A percentile compares a stretch with the other conserved stretches of the same genome.
Conservation (phyloP, 2,329 filamentous ascomycete species). For the Fusarium anguioides region DNA sequence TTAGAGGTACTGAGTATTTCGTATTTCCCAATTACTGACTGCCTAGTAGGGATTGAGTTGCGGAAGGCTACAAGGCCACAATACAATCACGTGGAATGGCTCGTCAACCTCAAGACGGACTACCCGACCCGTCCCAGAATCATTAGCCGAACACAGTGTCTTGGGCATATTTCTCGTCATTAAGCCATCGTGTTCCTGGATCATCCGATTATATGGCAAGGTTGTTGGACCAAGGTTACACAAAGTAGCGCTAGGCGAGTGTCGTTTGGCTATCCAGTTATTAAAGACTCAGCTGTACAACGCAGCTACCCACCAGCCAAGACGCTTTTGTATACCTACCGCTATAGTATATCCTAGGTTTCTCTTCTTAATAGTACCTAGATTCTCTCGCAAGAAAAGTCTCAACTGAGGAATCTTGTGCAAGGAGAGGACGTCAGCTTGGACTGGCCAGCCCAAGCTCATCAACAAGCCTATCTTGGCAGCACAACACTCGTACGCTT, state of each 20-base stretch:
- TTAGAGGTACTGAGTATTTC: not conserved
- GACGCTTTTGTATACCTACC: conserved; percentile 9
- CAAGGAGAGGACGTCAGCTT: conserved; percentile 2
- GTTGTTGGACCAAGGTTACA: conserved; percentile 31
- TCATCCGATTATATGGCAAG: conserved; percentile 23
- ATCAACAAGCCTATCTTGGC: not conserved
- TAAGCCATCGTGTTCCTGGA: not conserved
- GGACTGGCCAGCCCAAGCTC: not conserved
- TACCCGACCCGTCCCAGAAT: conserved; percentile 3
- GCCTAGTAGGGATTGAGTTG: conserved; percentile 18
- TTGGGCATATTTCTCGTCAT: conserved; percentile 7
- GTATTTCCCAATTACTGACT: not conserved
- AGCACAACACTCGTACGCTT: not conserved
- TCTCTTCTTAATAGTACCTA: not conserved
- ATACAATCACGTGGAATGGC: conserved; percentile 13
- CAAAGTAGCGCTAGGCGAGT: conserved; percentile 29
- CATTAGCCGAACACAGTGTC: conserved; percentile 19
- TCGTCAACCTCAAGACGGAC: conserved; percentile 6
- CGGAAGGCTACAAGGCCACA: not conserved
- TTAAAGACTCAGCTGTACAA: conserved; percentile 19
- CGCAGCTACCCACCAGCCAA: conserved; percentile 12
- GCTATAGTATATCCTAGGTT: not conserved
- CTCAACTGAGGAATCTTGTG: conserved; percentile 10
- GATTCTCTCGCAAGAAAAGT: not conserved
- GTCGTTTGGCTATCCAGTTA: conserved; percentile 16